Evolutionary conservation across 495 filamentous ascomycete species (phyloP).

Genomic region (Annulohypoxylon moriforme): DNA sequence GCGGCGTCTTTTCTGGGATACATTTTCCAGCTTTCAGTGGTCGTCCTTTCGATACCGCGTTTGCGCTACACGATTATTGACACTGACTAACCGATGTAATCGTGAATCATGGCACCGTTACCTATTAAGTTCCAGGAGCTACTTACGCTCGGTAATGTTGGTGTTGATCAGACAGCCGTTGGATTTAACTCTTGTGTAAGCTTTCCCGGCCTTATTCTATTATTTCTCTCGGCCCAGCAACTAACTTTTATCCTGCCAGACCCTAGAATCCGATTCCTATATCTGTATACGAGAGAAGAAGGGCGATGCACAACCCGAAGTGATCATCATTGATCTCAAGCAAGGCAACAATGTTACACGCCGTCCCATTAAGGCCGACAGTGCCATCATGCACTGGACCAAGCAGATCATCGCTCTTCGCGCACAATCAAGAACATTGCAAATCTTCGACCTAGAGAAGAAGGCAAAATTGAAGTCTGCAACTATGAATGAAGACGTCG

Average conservation of each 20-base stretch:
- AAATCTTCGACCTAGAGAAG: conserved; percentile 93
- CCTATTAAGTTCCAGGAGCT: conserved; percentile 97
- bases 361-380: conserved; percentile 97
- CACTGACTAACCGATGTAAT: conserved; percentile 42
- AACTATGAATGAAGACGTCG: conserved; percentile 94
- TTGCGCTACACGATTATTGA: conserved; percentile 34
- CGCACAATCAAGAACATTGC: conserved; percentile 89
- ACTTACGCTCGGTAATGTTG: conserved; percentile 81
- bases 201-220: conserved; percentile 30
- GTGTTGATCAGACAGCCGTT: conserved; percentile 88
- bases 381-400: conserved; percentile 99
- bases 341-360: conserved; percentile 92
- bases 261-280: conserved; percentile 94
- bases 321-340: conserved; percentile 96
- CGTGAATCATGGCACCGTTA: conserved; percentile 63
- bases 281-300: conserved; percentile 95
- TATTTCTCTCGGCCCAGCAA: conserved; percentile 9
- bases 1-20: conserved; percentile 29
- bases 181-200: conserved; percentile 97
- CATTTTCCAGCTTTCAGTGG: conserved; percentile 19
- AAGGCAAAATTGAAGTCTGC: conserved; percentile 96
- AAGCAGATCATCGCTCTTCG: conserved; percentile 96
- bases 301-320: conserved; percentile 84
- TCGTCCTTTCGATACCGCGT: conserved; percentile 24
- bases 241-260: conserved; percentile 65